Evolutionary conservation across 257 asterid genomes (phyloP).

Genomic region (Fraxinus quadrangulata): DNA sequence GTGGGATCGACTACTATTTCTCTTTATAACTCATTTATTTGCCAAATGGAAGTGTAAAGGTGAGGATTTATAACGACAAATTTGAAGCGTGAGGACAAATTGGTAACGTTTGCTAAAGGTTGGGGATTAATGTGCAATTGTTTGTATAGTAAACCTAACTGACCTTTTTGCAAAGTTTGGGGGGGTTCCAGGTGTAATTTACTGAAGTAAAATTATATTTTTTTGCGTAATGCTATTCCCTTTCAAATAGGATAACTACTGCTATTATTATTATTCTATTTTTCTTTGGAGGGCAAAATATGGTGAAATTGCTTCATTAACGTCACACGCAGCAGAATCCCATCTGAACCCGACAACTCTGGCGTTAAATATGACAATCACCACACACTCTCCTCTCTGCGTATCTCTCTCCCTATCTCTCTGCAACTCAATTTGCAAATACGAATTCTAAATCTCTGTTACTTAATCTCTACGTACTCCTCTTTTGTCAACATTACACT

Average conservation of each 20-base stretch:
- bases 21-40: too few relatives aligned
- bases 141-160: background rate
- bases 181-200: background rate
- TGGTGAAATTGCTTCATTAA: background rate
- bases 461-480: background rate
- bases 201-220: too few relatives aligned
- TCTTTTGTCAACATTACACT: background rate
- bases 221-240: too few relatives aligned
- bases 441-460: background rate
- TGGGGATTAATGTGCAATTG: background rate
- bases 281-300: too few relatives aligned
- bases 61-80: too few relatives aligned
- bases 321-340: background rate
- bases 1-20: too few relatives aligned
- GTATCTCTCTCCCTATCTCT: background rate
- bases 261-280: too few relatives aligned
- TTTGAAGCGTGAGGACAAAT: background rate
- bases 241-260: too few relatives aligned
- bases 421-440: background rate
- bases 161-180: background rate
- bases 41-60: too few relatives aligned
- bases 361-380: slow-evolving; percentile 28
- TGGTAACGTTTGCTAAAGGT: background rate
- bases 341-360: slow-evolving; percentile 20
- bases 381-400: background rate